Conservation (phyloP, 2,329 filamentous ascomycete species). For the Beauveria australis region DNA sequence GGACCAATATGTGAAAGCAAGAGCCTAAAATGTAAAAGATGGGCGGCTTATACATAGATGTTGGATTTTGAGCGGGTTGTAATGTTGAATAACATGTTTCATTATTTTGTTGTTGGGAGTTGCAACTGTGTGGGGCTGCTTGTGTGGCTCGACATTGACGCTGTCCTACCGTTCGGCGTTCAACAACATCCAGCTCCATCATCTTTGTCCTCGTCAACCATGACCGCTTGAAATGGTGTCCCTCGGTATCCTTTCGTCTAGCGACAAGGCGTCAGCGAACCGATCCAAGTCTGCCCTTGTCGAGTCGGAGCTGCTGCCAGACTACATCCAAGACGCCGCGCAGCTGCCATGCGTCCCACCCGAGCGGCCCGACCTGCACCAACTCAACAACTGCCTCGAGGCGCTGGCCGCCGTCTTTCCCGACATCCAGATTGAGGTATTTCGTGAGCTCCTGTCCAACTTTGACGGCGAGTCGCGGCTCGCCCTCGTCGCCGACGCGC, state of each 20-base stretch:
- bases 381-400: constrained; percentile 62
- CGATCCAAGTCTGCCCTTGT: constrained; percentile 23
- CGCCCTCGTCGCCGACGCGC: constrained; percentile 66
- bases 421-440: constrained; percentile 72
- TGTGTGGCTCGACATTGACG: neutral
- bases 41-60: constrained; percentile 18
- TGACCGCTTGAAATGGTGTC: constrained; percentile 40
- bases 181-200: neutral
- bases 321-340: constrained; percentile 48
- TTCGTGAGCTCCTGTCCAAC: constrained; percentile 69
- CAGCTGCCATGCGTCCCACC: constrained; percentile 40
- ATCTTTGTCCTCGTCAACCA: constrained; percentile 18
- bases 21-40: constrained; percentile 20
- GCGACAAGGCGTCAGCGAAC: constrained; percentile 28
- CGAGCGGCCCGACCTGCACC: constrained; percentile 54
- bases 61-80: neutral
- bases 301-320: constrained; percentile 22
- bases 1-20: constrained; percentile 31
- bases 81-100: neutral
- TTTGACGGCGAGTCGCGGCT: constrained; percentile 71
- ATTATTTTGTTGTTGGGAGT: neutral
- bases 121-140: neutral
- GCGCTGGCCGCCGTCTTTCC: constrained; percentile 67
- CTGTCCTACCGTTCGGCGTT: neutral
- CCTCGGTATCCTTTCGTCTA: constrained; percentile 37